Evolutionary conservation across 176 grass and related monocot genomes (phyloP), one percentile per base, ranked within the genome.

Genomic region (Oryza officinalis): DNA sequence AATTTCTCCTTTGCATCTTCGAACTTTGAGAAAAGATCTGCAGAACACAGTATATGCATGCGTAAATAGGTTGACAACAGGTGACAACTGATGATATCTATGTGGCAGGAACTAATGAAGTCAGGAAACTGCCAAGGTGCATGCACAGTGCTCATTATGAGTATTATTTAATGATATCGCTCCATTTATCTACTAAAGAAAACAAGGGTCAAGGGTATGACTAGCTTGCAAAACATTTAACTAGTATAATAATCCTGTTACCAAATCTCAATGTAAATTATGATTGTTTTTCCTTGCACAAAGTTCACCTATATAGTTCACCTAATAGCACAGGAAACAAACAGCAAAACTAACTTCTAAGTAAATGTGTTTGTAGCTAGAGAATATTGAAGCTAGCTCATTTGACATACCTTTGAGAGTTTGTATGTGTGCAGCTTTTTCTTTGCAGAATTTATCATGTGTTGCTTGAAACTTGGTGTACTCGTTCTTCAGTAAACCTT

Each of bases 1-100:
- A 95, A 63, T 85, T 98, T 98, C 66, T 92, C 91, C 80, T 95
- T 98, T 83, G 93, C 96, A 84, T 90, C 83, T 90, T 98, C 96
- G 75, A 86, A 98, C 81, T 98, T 98, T 27, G 88, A 88, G 82
- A 95, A 95, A 38, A 98, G 74, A 10, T 95, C 96, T 98, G 84
- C 78, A 84, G 52, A 61, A 83, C 63, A 89, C 0, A 14, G 18
- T 2, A 54, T 41, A 67, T 3, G 59, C 25, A 68, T 3, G 59
- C 26, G 45, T 77, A 22, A 75, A 25, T 81, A 18, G 54, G 54
- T 38, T 38, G 26, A 50, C 15, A 47, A 65, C 57, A 80, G 50
- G 54, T 6, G 30, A 46, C 74, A 46, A 49, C 7, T 26, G 26
- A 60, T 74, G 17, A 23, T 8, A 31, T 50, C 26, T 22, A 33